A percentile compares a stretch with the other conserved stretches of the same genome.
These are phyloP conservation scores for Amesomyces nigricolor DNA, from an alignment of 2,329 filamentous ascomycete genomes.

Conservation along the genomic window DNA sequence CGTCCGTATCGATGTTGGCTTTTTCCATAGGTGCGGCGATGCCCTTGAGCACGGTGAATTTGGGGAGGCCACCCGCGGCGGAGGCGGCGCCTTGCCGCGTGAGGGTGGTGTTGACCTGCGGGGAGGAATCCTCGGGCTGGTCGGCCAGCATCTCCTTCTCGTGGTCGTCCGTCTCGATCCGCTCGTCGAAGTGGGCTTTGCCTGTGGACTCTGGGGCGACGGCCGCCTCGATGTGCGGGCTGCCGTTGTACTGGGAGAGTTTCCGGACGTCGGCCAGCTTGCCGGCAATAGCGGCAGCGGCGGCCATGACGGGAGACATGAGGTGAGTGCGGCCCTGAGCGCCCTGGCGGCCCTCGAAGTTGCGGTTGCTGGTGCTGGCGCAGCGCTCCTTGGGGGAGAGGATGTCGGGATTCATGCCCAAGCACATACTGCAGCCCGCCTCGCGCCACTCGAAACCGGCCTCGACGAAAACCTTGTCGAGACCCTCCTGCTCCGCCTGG, in stretches of 20 bases:
- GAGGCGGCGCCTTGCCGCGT: constrained; percentile 41
- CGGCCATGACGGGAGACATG: constrained; percentile 96
- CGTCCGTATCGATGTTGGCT: constrained; percentile 95
- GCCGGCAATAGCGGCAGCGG: constrained; percentile 80
- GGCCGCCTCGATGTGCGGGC: constrained; percentile 55
- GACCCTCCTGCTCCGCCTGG: constrained; percentile 83
- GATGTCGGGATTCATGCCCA: constrained; percentile 99
- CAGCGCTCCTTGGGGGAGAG: constrained; percentile 87
- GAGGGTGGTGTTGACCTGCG: constrained; percentile 58
- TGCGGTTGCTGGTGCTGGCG: constrained; percentile 92
- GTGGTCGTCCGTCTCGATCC: constrained; percentile 44
- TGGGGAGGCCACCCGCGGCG: constrained; percentile 60
- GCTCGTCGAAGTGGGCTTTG: constrained; percentile 49
- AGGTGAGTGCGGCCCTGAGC: constrained; percentile 86
- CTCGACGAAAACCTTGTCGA: constrained; percentile 86
- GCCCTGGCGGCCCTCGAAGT: constrained; percentile 95
- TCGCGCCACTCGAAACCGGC: constrained; percentile 98
- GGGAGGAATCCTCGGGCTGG: constrained; percentile 56
- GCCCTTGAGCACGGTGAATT: constrained; percentile 78
- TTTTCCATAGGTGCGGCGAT: constrained; percentile 82
- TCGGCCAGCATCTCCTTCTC: constrained; percentile 51
- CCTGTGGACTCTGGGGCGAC: constrained; percentile 30
- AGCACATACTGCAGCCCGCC: constrained; percentile 97
- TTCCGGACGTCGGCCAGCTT: constrained; percentile 90
- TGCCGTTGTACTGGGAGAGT: constrained; percentile 56